A percentile compares a stretch with the other conserved stretches of the same genome.
These are phyloP conservation scores for Aspergillus nanangensis DNA, from an alignment of 495 filamentous ascomycete genomes.

Conservation along the genomic window DNA sequence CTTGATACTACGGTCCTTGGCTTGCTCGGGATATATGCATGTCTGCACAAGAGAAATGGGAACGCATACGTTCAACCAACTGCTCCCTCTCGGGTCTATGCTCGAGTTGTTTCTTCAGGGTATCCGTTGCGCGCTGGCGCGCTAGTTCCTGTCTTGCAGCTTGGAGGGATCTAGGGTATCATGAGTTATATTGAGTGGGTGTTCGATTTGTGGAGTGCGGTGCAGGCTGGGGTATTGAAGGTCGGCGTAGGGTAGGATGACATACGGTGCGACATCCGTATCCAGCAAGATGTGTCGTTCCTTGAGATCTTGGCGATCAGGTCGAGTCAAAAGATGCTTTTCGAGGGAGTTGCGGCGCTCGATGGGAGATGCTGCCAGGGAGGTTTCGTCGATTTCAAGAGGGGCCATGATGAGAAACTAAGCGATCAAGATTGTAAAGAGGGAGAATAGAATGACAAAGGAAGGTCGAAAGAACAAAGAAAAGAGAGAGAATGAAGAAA, in stretches of 20 bases:
- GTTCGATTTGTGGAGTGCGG: too few species aligned
- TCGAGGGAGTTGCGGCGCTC: constrained; percentile 86
- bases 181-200: background rate
- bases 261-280: constrained; percentile 65
- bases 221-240: too few species aligned
- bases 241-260: constrained; percentile 2
- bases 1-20: too few species aligned
- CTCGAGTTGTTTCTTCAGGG: constrained; percentile 61
- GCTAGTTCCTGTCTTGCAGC: constrained; percentile 57
- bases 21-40: too few species aligned
- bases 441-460: too few species aligned
- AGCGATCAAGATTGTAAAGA: too few species aligned
- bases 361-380: constrained; percentile 49
- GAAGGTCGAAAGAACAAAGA: background rate
- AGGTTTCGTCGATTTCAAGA: constrained; percentile 30
- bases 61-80: constrained; percentile 64
- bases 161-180: constrained; percentile 53
- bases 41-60: constrained; percentile 2
- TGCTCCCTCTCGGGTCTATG: constrained; percentile 61
- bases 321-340: constrained; percentile 74
- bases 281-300: constrained; percentile 69
- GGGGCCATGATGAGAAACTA: constrained; percentile 29
- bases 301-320: constrained; percentile 76
- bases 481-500: background rate
- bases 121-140: constrained; percentile 59